Conservation (phyloP, 2,329 filamentous ascomycete species). For the Chalaropsis ovoidea region DNA sequence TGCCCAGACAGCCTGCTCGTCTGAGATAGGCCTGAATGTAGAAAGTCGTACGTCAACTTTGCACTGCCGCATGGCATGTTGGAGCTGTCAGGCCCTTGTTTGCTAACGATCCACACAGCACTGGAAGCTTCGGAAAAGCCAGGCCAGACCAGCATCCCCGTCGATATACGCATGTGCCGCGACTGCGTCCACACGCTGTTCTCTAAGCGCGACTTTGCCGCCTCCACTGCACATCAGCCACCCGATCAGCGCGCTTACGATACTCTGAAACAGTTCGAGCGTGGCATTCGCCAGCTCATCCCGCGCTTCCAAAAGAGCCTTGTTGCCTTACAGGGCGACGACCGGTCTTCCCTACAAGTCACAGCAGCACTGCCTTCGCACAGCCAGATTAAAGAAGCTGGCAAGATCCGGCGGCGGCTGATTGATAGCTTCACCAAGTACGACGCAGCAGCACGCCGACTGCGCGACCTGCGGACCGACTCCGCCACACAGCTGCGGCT, state of each 20-base stretch:
- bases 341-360: neutral
- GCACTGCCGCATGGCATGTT: neutral
- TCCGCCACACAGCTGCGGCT: slow-evolving; percentile 63
- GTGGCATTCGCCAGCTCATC: slow-evolving; percentile 69
- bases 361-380: slow-evolving; percentile 34
- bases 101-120: slow-evolving; percentile 20
- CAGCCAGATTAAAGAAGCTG: slow-evolving; percentile 70
- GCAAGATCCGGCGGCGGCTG: slow-evolving; percentile 78
- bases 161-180: slow-evolving; percentile 85
- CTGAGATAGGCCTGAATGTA: slow-evolving; percentile 71
- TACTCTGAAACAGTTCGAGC: slow-evolving; percentile 76
- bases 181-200: slow-evolving; percentile 62
- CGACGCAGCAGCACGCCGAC: slow-evolving; percentile 66
- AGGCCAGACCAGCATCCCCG: slow-evolving; percentile 43
- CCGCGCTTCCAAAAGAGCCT: slow-evolving; percentile 77
- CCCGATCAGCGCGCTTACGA: slow-evolving; percentile 71
- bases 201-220: slow-evolving; percentile 63
- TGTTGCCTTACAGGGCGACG: slow-evolving; percentile 42
- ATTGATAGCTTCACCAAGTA: slow-evolving; percentile 87
- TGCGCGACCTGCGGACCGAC: slow-evolving; percentile 66
- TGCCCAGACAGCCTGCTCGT: slow-evolving; percentile 70
- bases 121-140: slow-evolving; percentile 37
- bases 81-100: neutral
- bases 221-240: slow-evolving; percentile 56
- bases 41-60: slow-evolving; percentile 37